Evolutionary conservation across 345 rosid species (phyloP), one percentile per base, ranked within the genome.

Genomic region (Salix exigua): DNA sequence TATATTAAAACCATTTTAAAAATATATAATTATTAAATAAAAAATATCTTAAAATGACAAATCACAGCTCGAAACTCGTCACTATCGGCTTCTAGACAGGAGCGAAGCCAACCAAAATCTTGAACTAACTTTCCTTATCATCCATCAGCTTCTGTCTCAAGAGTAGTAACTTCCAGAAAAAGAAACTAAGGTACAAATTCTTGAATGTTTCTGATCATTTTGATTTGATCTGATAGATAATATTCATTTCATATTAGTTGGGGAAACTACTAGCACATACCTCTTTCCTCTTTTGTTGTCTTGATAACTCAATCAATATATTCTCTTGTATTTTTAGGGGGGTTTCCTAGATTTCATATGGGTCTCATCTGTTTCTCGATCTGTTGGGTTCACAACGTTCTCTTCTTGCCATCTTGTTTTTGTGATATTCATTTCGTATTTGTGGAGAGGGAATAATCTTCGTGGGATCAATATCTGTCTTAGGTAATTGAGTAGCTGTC

Each of bases 401-500:
- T 58, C 62, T 1, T 55, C 14, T 58, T 58, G 28, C 62, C 62
- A n/a, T 23, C 62, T 58, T 58, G 50, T 37, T 67, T 60, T 17
- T 73, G 67, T 23, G 50, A 25, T 16, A 16, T 60, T 72, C 3
- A 44, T 28, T 66, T 66, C 18, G 58, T 16, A 4, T 35, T 62
- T 71, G 0, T 25, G 19, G 50, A 38, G 46, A 9, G 13, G 2
- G 61, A 63, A 33, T 48, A 2, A 48, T 21, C 40, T 5, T 31
- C 40, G 67, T 65, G 68, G 75, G 60, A 37, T 40, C 44, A 6
- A 37, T 38, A 19, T 53, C 38, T 4, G 21, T 76, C 31, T 60
- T 67, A 69, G 79, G 79, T 68, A 31, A 69, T 31, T 70, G 58
- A 75, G 38, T 64, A 17, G 61, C 60, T 28, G 28, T 31, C 11